Conservation (phyloP, 2,329 filamentous ascomycete species). For the Colletotrichum phormii region DNA sequence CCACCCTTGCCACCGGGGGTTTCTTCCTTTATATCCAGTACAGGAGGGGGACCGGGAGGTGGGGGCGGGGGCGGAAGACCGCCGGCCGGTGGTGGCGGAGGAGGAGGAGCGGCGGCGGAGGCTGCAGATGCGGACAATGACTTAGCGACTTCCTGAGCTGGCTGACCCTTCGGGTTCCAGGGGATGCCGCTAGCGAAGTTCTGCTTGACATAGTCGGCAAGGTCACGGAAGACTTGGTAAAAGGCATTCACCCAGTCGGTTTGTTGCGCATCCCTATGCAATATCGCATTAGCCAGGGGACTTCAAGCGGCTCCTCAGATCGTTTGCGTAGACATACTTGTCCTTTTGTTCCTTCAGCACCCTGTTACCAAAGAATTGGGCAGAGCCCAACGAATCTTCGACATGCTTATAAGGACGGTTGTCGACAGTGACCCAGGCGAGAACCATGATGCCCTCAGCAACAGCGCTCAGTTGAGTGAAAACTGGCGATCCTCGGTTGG, state of each 20-base stretch:
- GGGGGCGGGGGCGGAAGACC: conserved; percentile 75
- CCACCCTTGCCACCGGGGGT: conserved; percentile 66
- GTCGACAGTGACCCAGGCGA: conserved; percentile 92
- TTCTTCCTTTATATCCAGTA: conserved; percentile 68
- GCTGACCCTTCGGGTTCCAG: conserved; percentile 85
- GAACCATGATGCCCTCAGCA: conserved; percentile 86
- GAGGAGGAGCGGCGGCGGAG: conserved; percentile 51
- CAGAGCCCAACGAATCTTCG: conserved; percentile 82
- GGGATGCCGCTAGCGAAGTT: conserved; percentile 82
- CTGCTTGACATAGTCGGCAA: conserved; percentile 86
- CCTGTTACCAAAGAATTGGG: conserved; percentile 94
- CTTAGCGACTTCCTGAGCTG: conserved; percentile 74
- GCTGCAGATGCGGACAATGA: conserved; percentile 63
- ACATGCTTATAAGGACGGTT: conserved; percentile 87
- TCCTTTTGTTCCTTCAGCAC: conserved; percentile 92
- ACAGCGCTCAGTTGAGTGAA: conserved; percentile 89
- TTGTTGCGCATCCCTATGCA: conserved; percentile 77
- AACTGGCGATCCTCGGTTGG: conserved; percentile 78
- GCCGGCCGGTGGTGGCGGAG: conserved; percentile 64
- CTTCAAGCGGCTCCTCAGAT: conserved; percentile 23
- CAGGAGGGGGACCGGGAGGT: conserved; percentile 77
- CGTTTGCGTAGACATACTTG: conserved; percentile 51
- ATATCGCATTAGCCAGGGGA: conserved; percentile 10
- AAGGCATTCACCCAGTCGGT: conserved; percentile 93
- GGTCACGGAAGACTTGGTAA: conserved; percentile 87